These are phyloP conservation scores for Pythium volutum DNA, from an alignment of 352 stramenopile genomes.

Conservation along the genomic window DNA sequence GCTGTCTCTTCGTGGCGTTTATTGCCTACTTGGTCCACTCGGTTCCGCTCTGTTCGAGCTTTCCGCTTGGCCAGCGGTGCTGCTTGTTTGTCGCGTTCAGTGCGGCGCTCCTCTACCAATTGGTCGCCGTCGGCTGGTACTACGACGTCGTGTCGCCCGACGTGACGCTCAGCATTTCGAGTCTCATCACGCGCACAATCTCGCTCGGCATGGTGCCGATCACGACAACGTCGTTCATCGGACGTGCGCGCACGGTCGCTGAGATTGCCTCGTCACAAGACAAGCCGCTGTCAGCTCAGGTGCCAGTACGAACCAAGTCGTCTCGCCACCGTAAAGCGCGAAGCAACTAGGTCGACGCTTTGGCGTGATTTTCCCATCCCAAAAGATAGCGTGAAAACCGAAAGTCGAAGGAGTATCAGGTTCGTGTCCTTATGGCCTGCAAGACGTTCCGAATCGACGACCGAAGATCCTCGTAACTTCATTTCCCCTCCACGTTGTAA, in stretches of 20 bases:
- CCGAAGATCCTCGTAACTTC: too few species aligned
- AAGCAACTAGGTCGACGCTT: background rate
- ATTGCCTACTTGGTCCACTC: constrained; percentile 53
- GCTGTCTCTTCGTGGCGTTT: constrained; percentile 61
- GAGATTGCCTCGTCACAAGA: background rate
- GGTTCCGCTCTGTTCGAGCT: constrained; percentile 52
- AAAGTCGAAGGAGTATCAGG: too few species aligned
- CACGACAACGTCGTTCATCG: constrained; percentile 66
- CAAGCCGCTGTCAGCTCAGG: background rate
- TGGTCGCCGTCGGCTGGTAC: constrained; percentile 43
- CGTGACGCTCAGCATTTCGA: constrained; percentile 55
- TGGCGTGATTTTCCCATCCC: background rate
- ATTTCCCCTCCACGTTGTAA: too few species aligned
- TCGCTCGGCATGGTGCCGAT: constrained; percentile 72
- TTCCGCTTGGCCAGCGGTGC: constrained; percentile 51
- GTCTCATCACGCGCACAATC: constrained; percentile 65
- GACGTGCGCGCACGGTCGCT: constrained; percentile 17
- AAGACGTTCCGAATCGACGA: too few species aligned
- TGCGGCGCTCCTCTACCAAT: constrained; percentile 43
- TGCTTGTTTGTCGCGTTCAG: constrained; percentile 46
- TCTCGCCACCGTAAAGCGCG: constrained; percentile 11
- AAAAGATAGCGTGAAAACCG: background rate
- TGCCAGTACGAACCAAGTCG: background rate
- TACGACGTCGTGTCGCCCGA: constrained; percentile 36
- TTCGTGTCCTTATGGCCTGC: too few species aligned